Conservation (phyloP, 2,329 filamentous ascomycete genomes). For the Pseudocercospora fijiensis region DNA sequence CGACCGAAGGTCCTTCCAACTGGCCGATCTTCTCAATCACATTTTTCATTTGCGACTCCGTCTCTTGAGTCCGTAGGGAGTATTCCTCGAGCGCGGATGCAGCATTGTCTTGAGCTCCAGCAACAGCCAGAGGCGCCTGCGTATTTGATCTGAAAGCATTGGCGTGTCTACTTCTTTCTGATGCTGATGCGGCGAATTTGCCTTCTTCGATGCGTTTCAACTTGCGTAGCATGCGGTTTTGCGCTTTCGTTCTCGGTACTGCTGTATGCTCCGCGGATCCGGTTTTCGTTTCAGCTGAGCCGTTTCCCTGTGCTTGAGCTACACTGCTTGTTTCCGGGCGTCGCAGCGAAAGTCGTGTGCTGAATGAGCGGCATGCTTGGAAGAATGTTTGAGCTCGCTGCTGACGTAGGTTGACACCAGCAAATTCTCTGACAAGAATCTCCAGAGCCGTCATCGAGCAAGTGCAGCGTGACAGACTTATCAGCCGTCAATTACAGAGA, state of each 20-base stretch:
- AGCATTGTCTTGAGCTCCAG: background rate
- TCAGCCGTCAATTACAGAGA: background rate
- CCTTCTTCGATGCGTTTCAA: conserved; percentile 25
- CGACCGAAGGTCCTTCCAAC: conserved; percentile 19
- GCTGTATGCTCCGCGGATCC: background rate
- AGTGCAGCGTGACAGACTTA: conserved; percentile 22
- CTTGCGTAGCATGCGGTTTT: conserved; percentile 19
- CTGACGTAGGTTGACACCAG: conserved; percentile 25
- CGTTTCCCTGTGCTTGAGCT: conserved; percentile 4
- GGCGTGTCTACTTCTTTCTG: background rate
- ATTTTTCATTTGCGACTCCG: conserved; percentile 13
- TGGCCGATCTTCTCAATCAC: conserved; percentile 29
- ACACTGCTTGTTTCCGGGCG: conserved; percentile 6
- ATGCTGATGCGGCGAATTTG: conserved; percentile 1
- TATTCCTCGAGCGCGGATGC: background rate
- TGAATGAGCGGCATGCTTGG: conserved; percentile 14
- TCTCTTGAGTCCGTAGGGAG: background rate
- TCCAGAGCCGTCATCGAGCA: conserved; percentile 31
- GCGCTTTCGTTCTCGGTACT: background rate
- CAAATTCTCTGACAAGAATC: conserved; percentile 27
- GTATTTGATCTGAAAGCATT: background rate
- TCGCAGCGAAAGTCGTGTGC: conserved; percentile 18
- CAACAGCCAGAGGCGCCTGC: background rate
- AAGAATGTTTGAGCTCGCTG: conserved; percentile 22
- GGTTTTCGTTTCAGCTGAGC: background rate